These are phyloP conservation scores for Viola odorata DNA, from an alignment of 345 rosid species.

Conservation along the genomic window DNA sequence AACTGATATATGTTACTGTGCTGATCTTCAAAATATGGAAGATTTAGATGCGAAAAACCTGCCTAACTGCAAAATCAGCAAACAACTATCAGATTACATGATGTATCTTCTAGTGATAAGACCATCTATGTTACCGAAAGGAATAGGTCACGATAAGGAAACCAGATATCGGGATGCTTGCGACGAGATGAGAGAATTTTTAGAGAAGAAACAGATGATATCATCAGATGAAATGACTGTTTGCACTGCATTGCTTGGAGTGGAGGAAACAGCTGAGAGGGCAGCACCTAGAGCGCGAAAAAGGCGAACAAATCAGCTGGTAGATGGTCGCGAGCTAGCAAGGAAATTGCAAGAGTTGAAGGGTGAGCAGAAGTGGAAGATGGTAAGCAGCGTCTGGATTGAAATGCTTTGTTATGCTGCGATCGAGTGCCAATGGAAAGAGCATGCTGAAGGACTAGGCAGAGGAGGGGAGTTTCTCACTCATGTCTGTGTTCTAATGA, in stretches of 20 bases:
- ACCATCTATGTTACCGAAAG: constrained; percentile 19
- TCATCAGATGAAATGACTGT: constrained; percentile 36
- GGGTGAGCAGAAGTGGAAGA: constrained; percentile 9
- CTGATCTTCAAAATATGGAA: background rate
- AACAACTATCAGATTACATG: constrained; percentile 15
- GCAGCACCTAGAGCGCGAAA: constrained; percentile 7
- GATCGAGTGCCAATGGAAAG: constrained; percentile 4
- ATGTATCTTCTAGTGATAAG: constrained; percentile 10
- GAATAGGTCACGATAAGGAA: constrained; percentile 32
- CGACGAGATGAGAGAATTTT: constrained; percentile 11
- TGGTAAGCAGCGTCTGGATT: constrained; percentile 13
- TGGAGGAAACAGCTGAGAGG: constrained; percentile 2
- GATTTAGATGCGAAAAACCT: too few species aligned
- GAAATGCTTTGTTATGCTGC: constrained; percentile 20
- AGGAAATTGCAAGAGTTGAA: background rate
- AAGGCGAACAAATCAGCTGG: too few species aligned
- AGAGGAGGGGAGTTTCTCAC: constrained; percentile 22
- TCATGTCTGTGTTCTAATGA: constrained; percentile 16
- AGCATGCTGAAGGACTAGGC: constrained; percentile 7
- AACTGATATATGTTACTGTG: constrained; percentile 14
- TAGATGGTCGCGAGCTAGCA: background rate
- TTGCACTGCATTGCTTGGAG: constrained; percentile 33
- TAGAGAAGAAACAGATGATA: constrained; percentile 19
- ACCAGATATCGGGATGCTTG: constrained; percentile 24
- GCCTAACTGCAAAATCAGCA: constrained; percentile 5